phyloP scores from a whole-genome alignment of 2,329 filamentous ascomycete species.

The Aspergillus nomiae region DNA sequence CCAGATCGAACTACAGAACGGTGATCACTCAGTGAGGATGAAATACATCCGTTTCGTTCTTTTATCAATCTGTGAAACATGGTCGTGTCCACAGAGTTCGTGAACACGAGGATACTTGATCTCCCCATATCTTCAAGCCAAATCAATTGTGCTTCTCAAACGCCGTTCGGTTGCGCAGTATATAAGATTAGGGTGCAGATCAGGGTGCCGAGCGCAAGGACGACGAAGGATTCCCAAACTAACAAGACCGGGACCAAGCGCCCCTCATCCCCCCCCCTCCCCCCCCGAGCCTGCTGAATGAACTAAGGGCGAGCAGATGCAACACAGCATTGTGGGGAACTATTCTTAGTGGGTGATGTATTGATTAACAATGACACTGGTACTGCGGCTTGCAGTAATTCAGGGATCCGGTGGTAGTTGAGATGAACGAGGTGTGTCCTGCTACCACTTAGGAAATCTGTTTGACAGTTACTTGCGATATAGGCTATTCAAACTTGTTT shows the following conservation, averaged over 20 bases:
- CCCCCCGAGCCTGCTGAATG: not conserved
- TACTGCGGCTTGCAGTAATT: not conserved
- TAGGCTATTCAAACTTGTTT: too few relatives aligned
- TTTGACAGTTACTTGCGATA: too few relatives aligned
- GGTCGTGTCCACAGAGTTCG: too few relatives aligned
- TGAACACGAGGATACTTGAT: too few relatives aligned
- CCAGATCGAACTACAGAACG: too few relatives aligned
- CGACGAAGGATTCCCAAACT: not conserved
- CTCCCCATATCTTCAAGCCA: not conserved
- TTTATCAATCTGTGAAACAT: too few relatives aligned
- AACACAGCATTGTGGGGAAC: not conserved
- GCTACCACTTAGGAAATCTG: too few relatives aligned
- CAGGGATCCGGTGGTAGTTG: not conserved
- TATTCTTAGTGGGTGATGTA: not conserved
- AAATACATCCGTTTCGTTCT: too few relatives aligned
- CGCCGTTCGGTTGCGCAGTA: not conserved
- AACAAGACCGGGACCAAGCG: too few relatives aligned
- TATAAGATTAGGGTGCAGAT: not conserved
- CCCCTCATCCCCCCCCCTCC: too few relatives aligned
- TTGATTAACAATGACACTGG: not conserved
- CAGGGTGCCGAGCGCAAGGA: not conserved
- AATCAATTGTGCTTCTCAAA: not conserved
- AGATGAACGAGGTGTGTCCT: too few relatives aligned
- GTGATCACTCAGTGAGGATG: too few relatives aligned
- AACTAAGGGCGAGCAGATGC: not conserved